phyloP scores from a whole-genome alignment of 2,329 filamentous ascomycete genomes.

The Phaeosphaeriaceae sp. region DNA sequence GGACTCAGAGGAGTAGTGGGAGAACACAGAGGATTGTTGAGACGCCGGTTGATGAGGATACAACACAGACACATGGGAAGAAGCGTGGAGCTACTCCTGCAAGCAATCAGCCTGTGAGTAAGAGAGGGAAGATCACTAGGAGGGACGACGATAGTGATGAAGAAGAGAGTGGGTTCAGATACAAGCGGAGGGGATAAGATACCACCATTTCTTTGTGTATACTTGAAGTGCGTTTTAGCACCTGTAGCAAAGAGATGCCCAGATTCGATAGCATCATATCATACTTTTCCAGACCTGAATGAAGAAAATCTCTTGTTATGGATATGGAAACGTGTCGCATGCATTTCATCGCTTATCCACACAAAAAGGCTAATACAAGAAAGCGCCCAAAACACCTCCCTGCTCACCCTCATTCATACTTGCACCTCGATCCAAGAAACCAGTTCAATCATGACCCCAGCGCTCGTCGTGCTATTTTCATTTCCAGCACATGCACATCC shows the following conservation, averaged over 20 bases:
- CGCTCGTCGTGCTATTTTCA: background rate
- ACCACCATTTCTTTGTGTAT: background rate
- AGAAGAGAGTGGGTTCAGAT: conserved; percentile 63
- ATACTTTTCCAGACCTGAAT: background rate
- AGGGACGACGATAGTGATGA: conserved; percentile 61
- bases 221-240: background rate
- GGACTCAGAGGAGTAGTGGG: conserved; percentile 31
- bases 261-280: background rate
- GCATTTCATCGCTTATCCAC: background rate
- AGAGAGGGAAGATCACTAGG: conserved; percentile 29
- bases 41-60: conserved; percentile 39
- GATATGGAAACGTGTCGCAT: conserved; percentile 2
- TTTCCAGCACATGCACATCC: background rate
- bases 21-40: conserved; percentile 34
- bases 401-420: conserved; percentile 3
- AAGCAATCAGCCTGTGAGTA: conserved; percentile 33
- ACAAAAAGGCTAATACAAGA: background rate
- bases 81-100: conserved; percentile 37
- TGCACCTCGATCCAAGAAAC: background rate
- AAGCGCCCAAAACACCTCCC: conserved; percentile 18
- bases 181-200: conserved; percentile 47
- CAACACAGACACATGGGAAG: conserved; percentile 28
- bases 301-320: no score
- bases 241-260: conserved; percentile 1
- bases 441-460: background rate